These are phyloP conservation scores for Phytophthora foliorum DNA, from an alignment of 352 stramenopile genomes.

Conservation along the genomic window DNA sequence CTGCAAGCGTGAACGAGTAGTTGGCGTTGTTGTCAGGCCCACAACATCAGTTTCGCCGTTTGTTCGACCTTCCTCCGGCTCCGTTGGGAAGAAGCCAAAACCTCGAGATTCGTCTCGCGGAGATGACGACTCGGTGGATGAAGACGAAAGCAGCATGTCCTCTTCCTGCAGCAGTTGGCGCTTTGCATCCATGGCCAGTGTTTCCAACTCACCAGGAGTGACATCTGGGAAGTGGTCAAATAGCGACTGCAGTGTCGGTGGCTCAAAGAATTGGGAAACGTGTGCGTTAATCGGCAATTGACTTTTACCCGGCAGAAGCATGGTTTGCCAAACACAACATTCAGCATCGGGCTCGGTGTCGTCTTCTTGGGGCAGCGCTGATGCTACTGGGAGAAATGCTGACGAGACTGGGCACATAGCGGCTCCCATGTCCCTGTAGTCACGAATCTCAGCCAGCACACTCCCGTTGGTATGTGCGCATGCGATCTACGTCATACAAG, in stretches of 20 bases:
- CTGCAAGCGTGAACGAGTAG: conserved; percentile 23
- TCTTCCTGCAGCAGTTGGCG: conserved; percentile 45
- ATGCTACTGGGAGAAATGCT: conserved; percentile 34
- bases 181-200: conserved; percentile 44
- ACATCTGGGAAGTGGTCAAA: conserved; percentile 43
- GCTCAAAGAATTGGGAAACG: conserved; percentile 17
- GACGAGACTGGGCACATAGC: conserved; percentile 51
- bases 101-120: conserved; percentile 8
- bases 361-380: conserved; percentile 8
- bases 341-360: conserved; percentile 4
- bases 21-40: conserved; percentile 28
- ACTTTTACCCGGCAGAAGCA: conserved; percentile 29
- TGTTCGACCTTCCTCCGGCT: neutral
- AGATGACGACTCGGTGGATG: conserved; percentile 37
- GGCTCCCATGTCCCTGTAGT: conserved; percentile 38
- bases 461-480: conserved; percentile 28
- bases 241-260: conserved; percentile 32
- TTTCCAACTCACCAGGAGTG: conserved; percentile 43
- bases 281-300: conserved; percentile 13
- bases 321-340: conserved; percentile 30
- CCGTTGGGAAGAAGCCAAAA: conserved; percentile 11
- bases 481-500: conserved; percentile 29
- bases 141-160: conserved; percentile 35
- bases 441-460: conserved; percentile 48
- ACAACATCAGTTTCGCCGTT: conserved; percentile 5